A percentile compares a stretch with the other conserved stretches of the same genome.
These are phyloP conservation scores for Trifolium subterraneum DNA, from an alignment of 306 rosid genomes.

Conservation along the genomic window DNA sequence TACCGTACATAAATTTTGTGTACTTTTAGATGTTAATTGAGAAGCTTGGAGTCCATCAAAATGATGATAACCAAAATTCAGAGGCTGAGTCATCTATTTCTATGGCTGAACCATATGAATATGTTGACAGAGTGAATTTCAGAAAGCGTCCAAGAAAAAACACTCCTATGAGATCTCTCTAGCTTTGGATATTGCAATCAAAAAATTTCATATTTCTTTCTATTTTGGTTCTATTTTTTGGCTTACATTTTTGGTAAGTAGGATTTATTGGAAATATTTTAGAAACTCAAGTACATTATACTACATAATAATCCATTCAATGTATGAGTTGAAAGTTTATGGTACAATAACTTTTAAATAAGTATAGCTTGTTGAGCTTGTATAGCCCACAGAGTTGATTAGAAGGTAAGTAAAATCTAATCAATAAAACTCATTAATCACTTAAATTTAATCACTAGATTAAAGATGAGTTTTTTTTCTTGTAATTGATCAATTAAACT, in stretches of 20 bases:
- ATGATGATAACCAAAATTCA: constrained; percentile 46
- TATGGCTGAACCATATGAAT: constrained; percentile 62
- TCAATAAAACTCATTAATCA: too few species aligned
- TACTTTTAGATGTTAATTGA: constrained; percentile 45
- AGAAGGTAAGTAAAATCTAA: too few species aligned
- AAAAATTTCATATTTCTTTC: constrained; percentile 4
- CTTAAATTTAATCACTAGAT: too few species aligned
- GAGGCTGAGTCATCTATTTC: constrained; percentile 68
- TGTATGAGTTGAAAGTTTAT: background rate
- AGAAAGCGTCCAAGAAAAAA: constrained; percentile 76
- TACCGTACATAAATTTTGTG: constrained; percentile 10
- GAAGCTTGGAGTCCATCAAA: constrained; percentile 13
- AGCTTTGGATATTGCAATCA: constrained; percentile 7
- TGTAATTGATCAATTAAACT: too few species aligned
- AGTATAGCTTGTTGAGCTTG: too few species aligned
- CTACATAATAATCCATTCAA: background rate
- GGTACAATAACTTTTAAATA: background rate
- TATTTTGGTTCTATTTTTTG: constrained; percentile 3
- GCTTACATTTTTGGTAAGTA: constrained; percentile 9
- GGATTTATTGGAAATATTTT: constrained; percentile 2
- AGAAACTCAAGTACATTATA: background rate
- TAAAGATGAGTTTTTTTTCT: too few species aligned
- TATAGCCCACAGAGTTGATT: too few species aligned
- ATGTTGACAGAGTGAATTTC: constrained; percentile 57
- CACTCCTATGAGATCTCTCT: constrained; percentile 62